A percentile compares a stretch with the other conserved stretches of the same genome.
Evolutionary conservation across 179 eudicot genomes (phyloP).

Genomic region (Carnegiea gigantea): DNA sequence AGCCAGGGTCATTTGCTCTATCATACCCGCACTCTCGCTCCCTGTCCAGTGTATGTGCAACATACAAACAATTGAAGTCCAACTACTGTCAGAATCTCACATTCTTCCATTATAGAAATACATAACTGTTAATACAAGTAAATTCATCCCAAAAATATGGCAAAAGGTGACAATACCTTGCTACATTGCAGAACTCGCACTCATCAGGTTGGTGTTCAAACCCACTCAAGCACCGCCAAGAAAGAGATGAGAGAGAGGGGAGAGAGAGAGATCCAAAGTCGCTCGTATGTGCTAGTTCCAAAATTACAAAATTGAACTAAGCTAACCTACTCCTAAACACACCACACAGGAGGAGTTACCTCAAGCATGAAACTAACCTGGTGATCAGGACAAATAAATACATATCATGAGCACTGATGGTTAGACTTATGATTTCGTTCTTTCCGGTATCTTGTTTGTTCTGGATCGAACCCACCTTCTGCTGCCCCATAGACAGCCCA

Average conservation of each 20-base stretch:
- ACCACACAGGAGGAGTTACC: background rate
- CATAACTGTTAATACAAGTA: background rate
- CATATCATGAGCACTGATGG: slow-evolving; percentile 19
- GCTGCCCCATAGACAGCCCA: slow-evolving; percentile 99
- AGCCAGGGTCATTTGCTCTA: background rate
- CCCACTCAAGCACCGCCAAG: background rate
- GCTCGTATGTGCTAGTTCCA: background rate
- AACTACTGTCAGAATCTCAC: background rate
- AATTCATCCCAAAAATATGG: background rate
- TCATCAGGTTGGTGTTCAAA: background rate
- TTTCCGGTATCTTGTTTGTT: slow-evolving; percentile 71
- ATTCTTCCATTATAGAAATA: background rate
- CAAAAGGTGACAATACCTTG: background rate
- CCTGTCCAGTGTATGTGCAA: background rate
- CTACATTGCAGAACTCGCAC: background rate
- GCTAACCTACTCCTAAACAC: background rate
- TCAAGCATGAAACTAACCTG: slow-evolving; percentile 16
- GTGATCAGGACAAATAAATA: background rate
- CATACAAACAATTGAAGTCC: background rate
- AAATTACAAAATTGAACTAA: background rate
- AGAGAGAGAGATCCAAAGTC: background rate
- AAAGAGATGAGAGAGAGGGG: background rate
- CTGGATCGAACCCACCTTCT: slow-evolving; percentile 95
- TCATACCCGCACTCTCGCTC: background rate
- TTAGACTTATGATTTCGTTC: slow-evolving; percentile 71